Evolutionary conservation across 169 alveolate genomes (phyloP).

Genomic region (Plasmodium billcollinsi): DNA sequence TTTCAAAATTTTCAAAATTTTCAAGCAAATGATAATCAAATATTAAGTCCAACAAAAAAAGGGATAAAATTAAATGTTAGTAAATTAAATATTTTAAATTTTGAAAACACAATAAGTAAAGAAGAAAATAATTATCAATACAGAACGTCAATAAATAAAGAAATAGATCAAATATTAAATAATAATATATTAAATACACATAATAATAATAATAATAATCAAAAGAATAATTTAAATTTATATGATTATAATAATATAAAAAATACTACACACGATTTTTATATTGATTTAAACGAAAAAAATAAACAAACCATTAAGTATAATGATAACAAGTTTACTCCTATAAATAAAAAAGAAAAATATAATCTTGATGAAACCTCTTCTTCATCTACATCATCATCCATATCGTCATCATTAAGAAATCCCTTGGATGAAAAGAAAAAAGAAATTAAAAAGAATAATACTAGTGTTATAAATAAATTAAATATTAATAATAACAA

Average conservation of each 20-base stretch:
- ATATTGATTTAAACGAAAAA: constrained; percentile 8
- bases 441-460: no score
- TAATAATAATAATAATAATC: constrained; percentile 1
- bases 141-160: neutral
- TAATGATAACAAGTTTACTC: neutral
- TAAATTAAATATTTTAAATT: constrained; percentile 43
- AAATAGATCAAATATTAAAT: no score
- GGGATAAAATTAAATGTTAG: constrained; percentile 69
- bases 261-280: constrained; percentile 28
- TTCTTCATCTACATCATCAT: constrained; percentile 9
- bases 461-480: no score
- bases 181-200: neutral
- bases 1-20: constrained; percentile 43
- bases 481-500: no score
- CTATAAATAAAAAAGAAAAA: constrained; percentile 19
- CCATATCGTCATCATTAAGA: neutral
- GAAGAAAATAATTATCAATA: constrained; percentile 3
- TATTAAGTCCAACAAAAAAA: constrained; percentile 66
- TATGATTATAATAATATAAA: constrained; percentile 19
- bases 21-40: constrained; percentile 36
- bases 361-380: constrained; percentile 34
- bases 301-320: neutral
- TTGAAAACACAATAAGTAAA: constrained; percentile 10
- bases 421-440: no score
- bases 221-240: neutral